Percentiles rank a stretch among this genome's conserved stretches.
Evolutionary conservation across 352 stramenopile species (phyloP).

Genomic region (Elongisporangium undulatum): DNA sequence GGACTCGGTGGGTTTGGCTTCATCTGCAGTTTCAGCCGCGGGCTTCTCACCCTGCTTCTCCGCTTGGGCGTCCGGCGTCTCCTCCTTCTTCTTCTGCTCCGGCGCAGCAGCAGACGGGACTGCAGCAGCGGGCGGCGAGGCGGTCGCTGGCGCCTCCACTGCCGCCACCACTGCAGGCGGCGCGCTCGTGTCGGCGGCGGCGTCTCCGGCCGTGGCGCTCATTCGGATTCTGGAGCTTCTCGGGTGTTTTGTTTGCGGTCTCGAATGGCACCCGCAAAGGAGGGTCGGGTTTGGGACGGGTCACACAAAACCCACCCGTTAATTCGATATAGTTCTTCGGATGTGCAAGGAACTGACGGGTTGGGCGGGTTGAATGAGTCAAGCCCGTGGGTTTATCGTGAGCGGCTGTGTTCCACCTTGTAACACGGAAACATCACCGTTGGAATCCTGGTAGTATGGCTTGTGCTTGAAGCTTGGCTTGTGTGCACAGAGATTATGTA

Average conservation of each 20-base stretch:
- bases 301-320: neutral
- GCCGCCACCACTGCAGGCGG: neutral
- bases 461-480: no score
- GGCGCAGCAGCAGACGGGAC: conserved; percentile 7
- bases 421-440: no score
- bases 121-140: neutral
- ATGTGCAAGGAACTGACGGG: neutral
- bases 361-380: neutral
- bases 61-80: conserved; percentile 1
- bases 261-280: conserved; percentile 5
- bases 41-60: conserved; percentile 5
- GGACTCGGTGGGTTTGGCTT: neutral
- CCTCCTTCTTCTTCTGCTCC: conserved; percentile 6
- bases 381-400: neutral
- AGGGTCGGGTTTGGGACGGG: conserved; percentile 5
- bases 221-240: conserved; percentile 14
- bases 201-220: conserved; percentile 6
- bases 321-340: neutral
- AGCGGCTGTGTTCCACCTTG: neutral
- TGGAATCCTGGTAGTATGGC: no score
- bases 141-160: conserved; percentile 5
- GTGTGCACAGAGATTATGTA: no score
- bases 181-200: neutral
- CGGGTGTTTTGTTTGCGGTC: conserved; percentile 22
- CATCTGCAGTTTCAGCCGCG: neutral